phyloP scores from a whole-genome alignment of 2,329 filamentous ascomycete species.

The Lasiodiplodia theobromae region DNA sequence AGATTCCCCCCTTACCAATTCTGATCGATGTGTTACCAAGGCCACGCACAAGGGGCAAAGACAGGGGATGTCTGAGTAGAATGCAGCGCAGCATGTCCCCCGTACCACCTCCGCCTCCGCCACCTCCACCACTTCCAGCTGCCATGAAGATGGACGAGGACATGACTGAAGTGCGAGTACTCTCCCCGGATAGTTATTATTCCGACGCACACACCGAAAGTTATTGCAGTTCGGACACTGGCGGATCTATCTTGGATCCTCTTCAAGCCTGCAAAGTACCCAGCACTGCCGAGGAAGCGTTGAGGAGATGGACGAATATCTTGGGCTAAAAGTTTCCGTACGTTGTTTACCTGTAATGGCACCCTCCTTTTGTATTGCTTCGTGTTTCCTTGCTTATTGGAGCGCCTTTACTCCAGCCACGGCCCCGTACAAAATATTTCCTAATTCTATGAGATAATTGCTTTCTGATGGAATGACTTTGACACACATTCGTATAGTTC shows the following conservation, averaged over 20 bases:
- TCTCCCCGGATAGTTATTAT: background rate
- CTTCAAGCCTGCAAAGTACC: background rate
- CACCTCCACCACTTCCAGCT: background rate
- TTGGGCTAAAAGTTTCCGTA: background rate
- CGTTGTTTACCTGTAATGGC: background rate
- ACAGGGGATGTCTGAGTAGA: background rate
- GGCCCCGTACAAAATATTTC: background rate
- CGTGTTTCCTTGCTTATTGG: background rate
- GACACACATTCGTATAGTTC: background rate
- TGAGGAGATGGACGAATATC: constrained; percentile 7
- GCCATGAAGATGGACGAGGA: background rate
- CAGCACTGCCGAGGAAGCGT: constrained; percentile 5
- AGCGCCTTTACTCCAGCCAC: background rate
- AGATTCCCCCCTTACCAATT: background rate
- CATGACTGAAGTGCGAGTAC: background rate
- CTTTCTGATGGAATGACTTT: background rate
- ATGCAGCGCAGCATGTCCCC: background rate
- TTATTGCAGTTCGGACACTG: background rate
- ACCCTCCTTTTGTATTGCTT: background rate
- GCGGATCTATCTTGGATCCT: background rate
- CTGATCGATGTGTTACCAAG: constrained; percentile 4
- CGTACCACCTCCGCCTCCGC: constrained; percentile 7
- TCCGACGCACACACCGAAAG: background rate
- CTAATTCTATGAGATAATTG: background rate
- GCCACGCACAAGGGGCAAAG: constrained; percentile 1